Evolutionary conservation across 148 eudicot genomes (phyloP).

Genomic region (Bassia scoparia): DNA sequence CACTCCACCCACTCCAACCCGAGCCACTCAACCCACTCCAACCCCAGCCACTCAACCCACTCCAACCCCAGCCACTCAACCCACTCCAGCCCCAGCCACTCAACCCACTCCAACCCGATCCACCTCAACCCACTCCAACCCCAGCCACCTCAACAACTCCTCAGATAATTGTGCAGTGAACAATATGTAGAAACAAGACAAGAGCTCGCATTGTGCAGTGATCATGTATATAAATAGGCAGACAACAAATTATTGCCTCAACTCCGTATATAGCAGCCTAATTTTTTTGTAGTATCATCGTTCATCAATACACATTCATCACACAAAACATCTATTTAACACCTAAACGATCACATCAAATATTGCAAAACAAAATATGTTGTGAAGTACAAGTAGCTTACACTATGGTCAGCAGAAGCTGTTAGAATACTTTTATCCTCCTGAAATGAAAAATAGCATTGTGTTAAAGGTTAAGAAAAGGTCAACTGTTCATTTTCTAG

Average conservation of each 20-base stretch:
- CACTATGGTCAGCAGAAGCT: conserved; percentile 91
- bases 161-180: no score
- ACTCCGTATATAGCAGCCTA: background rate
- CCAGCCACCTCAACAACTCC: no score
- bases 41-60: background rate
- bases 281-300: no score
- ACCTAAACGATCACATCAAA: background rate
- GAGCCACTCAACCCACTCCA: background rate
- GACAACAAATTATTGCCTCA: background rate
- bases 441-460: conserved; percentile 41
- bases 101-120: no score
- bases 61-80: no score
- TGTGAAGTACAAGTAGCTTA: conserved; percentile 34
- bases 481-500: background rate
- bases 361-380: background rate
- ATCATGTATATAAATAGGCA: background rate
- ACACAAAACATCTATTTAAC: conserved; percentile 2
- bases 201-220: background rate
- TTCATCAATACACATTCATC: no score
- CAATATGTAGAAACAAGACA: background rate
- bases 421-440: conserved; percentile 65
- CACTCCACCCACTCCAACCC: background rate
- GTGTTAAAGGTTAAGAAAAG: background rate
- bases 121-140: no score
- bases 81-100: no score